Evolutionary conservation across 345 rosid genomes (phyloP).

Genomic region (Ceriops decandra): DNA sequence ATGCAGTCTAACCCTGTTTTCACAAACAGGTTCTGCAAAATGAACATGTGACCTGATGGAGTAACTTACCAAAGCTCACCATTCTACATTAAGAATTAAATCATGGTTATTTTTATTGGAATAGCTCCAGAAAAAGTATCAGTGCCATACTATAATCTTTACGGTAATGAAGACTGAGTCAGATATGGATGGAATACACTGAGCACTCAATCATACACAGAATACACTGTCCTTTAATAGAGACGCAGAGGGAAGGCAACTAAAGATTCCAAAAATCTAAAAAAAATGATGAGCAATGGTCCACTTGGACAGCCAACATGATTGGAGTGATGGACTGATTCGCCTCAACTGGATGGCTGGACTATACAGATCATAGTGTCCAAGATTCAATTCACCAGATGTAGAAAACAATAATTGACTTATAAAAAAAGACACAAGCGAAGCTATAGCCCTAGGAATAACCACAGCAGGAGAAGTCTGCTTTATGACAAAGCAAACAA

Average conservation of each 20-base stretch:
- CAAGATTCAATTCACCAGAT: conserved; percentile 1
- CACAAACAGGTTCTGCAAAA: too few species aligned
- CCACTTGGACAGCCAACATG: background rate
- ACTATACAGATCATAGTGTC: conserved; percentile 1
- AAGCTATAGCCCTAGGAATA: background rate
- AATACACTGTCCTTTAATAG: background rate
- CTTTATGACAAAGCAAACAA: background rate
- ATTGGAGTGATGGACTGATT: background rate
- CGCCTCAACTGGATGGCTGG: background rate
- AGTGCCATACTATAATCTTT: too few species aligned
- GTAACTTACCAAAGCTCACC: too few species aligned
- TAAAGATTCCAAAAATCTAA: background rate
- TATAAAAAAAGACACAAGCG: background rate
- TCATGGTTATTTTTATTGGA: too few species aligned
- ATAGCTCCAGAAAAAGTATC: too few species aligned
- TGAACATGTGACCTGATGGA: too few species aligned
- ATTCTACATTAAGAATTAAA: too few species aligned
- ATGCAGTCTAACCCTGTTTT: too few species aligned
- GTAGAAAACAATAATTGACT: background rate
- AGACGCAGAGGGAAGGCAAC: background rate
- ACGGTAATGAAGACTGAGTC: too few species aligned
- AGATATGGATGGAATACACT: too few species aligned
- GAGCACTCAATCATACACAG: too few species aligned
- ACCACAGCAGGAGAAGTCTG: conserved; percentile 15
- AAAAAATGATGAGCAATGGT: background rate